Percentiles rank a stretch among this genome's conserved stretches.
Evolutionary conservation across 345 rosid genomes (phyloP).

Genomic region (Pseudoturritis turrita): DNA sequence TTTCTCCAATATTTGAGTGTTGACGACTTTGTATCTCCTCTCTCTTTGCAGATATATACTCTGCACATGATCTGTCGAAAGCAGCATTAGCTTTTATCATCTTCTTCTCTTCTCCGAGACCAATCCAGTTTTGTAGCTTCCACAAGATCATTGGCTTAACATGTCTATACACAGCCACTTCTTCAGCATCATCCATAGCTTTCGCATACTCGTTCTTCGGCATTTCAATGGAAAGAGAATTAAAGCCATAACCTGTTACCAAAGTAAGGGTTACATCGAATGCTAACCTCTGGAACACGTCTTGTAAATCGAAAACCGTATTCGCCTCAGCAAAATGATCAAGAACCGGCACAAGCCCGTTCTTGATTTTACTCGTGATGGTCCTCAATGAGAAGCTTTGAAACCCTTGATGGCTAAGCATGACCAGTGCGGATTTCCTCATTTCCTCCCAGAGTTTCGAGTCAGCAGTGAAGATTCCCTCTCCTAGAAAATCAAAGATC

Average conservation of each 20-base stretch:
- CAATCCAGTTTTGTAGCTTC: constrained; percentile 33
- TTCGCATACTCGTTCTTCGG: constrained; percentile 23
- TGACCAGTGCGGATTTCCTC: constrained; percentile 23
- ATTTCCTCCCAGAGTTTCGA: constrained; percentile 30
- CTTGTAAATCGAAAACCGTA: constrained; percentile 35
- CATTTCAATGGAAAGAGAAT: constrained; percentile 27
- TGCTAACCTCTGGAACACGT: constrained; percentile 37
- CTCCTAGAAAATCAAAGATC: constrained; percentile 32
- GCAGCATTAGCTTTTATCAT: constrained; percentile 26
- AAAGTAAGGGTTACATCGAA: constrained; percentile 42
- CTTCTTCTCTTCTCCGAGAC: constrained; percentile 38
- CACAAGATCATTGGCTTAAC: constrained; percentile 25
- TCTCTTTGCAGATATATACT: constrained; percentile 31
- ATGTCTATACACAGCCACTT: constrained; percentile 20
- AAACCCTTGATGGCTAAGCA: constrained; percentile 28
- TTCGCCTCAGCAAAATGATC: constrained; percentile 24
- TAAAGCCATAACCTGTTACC: constrained; percentile 37
- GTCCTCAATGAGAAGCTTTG: constrained; percentile 21
- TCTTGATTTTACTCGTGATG: constrained; percentile 1
- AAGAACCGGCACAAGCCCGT: constrained; percentile 30
- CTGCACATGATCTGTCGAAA: constrained; percentile 9
- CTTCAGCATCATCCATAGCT: constrained; percentile 40
- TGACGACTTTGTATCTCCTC: not conserved
- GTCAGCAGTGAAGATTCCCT: constrained; percentile 39
- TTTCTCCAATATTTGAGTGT: not conserved